phyloP scores from a whole-genome alignment of 2,329 filamentous ascomycete genomes.

The Pseudogymnoascus sp. region DNA sequence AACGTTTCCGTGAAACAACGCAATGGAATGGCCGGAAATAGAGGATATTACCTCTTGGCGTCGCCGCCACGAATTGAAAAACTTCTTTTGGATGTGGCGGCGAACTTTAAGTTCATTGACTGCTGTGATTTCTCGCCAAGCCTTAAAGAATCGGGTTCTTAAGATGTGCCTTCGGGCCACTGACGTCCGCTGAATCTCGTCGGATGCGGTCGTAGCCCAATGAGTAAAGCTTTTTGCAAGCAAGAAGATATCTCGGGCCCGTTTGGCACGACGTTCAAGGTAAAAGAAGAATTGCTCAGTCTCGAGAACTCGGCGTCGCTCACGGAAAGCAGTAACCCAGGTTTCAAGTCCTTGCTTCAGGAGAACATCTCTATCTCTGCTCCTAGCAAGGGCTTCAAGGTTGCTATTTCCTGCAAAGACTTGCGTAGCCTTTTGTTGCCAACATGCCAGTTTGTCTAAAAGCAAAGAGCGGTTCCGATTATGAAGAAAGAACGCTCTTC shows the following conservation, averaged over 20 bases:
- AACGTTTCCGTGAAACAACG: conserved; percentile 27
- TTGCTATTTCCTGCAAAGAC: conserved; percentile 30
- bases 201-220: conserved; percentile 60
- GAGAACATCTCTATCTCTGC: conserved; percentile 43
- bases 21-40: conserved; percentile 24
- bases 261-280: conserved; percentile 52
- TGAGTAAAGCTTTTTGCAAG: conserved; percentile 58
- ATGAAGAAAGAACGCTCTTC: not conserved
- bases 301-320: conserved; percentile 26
- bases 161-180: conserved; percentile 65
- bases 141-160: conserved; percentile 59
- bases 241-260: conserved; percentile 59
- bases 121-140: conserved; percentile 58
- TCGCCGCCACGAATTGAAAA: conserved; percentile 42
- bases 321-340: conserved; percentile 36
- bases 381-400: conserved; percentile 38
- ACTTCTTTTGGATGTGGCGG: conserved; percentile 45
- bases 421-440: conserved; percentile 26
- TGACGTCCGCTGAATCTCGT: conserved; percentile 59
- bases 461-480: conserved; percentile 1
- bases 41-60: conserved; percentile 20
- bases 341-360: conserved; percentile 45
- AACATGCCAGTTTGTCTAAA: conserved; percentile 13
- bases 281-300: conserved; percentile 47
- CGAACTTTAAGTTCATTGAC: conserved; percentile 37